Evolutionary conservation across 352 stramenopile genomes (phyloP).

Genomic region (Pythium guiyangense): DNA sequence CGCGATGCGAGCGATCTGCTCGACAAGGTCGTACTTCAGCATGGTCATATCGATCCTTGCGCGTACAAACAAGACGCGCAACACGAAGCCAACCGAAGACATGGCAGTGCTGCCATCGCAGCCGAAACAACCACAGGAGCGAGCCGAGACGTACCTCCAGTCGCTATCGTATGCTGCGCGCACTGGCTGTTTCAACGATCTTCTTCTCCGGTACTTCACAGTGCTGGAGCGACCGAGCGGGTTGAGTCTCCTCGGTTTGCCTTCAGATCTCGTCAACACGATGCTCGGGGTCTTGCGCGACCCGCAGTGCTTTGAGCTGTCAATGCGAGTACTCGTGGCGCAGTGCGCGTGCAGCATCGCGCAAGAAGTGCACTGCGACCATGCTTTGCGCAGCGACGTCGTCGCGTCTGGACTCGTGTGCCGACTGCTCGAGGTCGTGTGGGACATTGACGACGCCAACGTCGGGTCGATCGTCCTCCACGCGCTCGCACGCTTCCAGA

Average conservation of each 20-base stretch:
- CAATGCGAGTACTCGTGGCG: neutral
- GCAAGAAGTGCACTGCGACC: neutral
- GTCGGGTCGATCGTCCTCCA: neutral
- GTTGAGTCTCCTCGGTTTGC: neutral
- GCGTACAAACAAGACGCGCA: neutral
- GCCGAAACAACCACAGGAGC: neutral
- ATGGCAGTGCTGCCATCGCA: neutral
- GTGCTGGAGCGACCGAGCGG: neutral
- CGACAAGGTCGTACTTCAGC: neutral
- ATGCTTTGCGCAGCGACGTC: neutral
- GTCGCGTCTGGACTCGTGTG: neutral
- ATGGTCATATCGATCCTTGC: neutral
- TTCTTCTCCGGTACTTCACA: neutral
- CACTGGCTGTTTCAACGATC: neutral
- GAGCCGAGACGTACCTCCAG: neutral
- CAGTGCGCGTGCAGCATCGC: neutral
- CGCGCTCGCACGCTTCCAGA: conserved; percentile 5
- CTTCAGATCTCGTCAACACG: neutral
- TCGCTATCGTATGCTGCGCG: neutral
- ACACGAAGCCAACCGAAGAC: neutral
- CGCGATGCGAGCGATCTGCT: neutral
- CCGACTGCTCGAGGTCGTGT: neutral
- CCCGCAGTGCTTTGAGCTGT: neutral
- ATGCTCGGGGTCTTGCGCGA: neutral
- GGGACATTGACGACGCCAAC: conserved; percentile 3